phyloP scores from a whole-genome alignment of 441 rosid species.

The Monsonia emarginata region DNA sequence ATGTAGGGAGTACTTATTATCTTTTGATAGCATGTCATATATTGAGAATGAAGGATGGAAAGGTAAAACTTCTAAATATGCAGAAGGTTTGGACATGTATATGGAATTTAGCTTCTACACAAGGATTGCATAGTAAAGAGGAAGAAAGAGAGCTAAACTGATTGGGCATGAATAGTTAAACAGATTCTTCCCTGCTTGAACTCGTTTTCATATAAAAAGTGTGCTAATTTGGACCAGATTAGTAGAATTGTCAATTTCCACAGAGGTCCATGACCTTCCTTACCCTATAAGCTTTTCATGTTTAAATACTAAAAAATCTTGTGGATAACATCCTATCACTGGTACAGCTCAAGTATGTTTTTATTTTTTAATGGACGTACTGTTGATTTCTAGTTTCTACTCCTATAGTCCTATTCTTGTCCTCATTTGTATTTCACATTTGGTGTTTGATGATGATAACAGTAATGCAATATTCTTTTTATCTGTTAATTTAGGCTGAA shows the following conservation, averaged over 20 bases:
- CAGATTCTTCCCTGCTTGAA: background rate
- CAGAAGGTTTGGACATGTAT: background rate
- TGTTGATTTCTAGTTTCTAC: background rate
- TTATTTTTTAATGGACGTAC: background rate
- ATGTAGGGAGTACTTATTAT: background rate
- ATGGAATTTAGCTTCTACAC: background rate
- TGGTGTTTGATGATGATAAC: background rate
- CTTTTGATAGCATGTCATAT: background rate
- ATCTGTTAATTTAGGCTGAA: constrained; percentile 29
- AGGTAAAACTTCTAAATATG: background rate
- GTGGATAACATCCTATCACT: background rate
- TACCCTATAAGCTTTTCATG: background rate
- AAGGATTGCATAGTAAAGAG: background rate
- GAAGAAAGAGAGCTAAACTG: background rate
- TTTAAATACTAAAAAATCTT: background rate
- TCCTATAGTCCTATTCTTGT: background rate
- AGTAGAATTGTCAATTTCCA: background rate
- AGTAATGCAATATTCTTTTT: background rate
- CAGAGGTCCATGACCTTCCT: background rate
- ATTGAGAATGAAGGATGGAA: background rate
- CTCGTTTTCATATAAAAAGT: background rate
- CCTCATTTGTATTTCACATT: background rate
- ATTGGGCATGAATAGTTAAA: background rate
- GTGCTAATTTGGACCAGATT: background rate
- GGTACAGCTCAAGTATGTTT: background rate